Percentiles rank a stretch among this genome's conserved stretches.
Evolutionary conservation across 1,284 basidiomycete genomes (phyloP).

Genomic region (Wallemia mellicola): DNA sequence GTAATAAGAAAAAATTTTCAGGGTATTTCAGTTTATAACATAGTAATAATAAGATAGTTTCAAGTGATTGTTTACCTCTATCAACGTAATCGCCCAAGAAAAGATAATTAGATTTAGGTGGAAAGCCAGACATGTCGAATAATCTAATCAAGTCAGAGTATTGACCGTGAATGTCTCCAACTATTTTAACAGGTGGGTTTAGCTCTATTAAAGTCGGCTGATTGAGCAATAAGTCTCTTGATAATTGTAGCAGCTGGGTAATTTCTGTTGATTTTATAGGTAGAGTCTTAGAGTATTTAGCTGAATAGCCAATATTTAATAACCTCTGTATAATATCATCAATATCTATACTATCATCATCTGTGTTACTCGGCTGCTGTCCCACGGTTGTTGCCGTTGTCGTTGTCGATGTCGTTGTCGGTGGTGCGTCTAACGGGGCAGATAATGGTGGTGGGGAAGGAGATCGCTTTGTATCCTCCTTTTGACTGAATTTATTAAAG

Average conservation of each 20-base stretch:
- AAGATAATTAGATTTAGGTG: constrained; percentile 86
- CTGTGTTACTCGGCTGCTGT: neutral
- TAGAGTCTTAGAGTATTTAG: constrained; percentile 88
- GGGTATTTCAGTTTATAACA: constrained; percentile 99
- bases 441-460: neutral
- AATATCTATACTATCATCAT: constrained; percentile 40
- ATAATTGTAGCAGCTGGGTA: constrained; percentile 78
- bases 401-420: neutral
- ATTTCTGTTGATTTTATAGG: constrained; percentile 94
- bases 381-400: neutral
- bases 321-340: constrained; percentile 96
- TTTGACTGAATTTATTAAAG: neutral
- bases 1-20: constrained; percentile 93
- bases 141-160: constrained; percentile 93
- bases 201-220: constrained; percentile 96
- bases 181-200: constrained; percentile 94
- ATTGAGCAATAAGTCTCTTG: constrained; percentile 78
- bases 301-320: constrained; percentile 86
- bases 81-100: constrained; percentile 98
- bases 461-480: neutral
- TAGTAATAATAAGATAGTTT: constrained; percentile 81
- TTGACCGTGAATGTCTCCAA: constrained; percentile 95
- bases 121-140: constrained; percentile 99
- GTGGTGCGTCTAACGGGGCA: neutral
- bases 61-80: constrained; percentile 88